A percentile compares a stretch with the other conserved stretches of the same genome.
Evolutionary conservation across 2,329 filamentous ascomycete genomes (phyloP).

Genomic region (Xylaria multiplex): DNA sequence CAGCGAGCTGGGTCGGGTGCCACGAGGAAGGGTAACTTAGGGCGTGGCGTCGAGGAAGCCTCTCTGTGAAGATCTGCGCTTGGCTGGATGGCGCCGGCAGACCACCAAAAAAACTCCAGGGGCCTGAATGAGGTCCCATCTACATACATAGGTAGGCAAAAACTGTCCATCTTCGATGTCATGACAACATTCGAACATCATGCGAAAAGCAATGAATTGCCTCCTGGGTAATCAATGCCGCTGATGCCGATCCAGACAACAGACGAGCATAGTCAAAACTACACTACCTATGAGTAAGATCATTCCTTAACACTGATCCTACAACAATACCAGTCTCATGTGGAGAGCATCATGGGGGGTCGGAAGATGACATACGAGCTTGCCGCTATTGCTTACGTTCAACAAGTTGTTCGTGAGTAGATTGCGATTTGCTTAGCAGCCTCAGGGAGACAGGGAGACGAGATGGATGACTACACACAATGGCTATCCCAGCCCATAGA

Average conservation of each 20-base stretch:
- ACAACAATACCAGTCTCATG: conserved; percentile 9
- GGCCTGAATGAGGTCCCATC: conserved; percentile 4
- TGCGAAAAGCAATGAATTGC: conserved; percentile 30
- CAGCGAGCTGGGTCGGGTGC: conserved; percentile 44
- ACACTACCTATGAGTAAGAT: not conserved
- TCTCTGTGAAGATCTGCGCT: conserved; percentile 28
- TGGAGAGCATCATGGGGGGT: conserved; percentile 16
- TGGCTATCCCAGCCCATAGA: conserved; percentile 29
- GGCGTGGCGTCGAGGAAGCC: conserved; percentile 30
- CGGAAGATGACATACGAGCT: conserved; percentile 13
- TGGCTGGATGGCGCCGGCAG: conserved; percentile 21
- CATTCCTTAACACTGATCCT: conserved; percentile 5
- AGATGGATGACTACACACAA: not conserved
- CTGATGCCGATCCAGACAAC: conserved; percentile 6
- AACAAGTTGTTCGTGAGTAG: not conserved
- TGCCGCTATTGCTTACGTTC: conserved; percentile 9
- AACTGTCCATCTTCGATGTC: conserved; percentile 21
- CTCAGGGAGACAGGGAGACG: not conserved
- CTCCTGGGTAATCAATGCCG: conserved; percentile 22
- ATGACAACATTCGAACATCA: conserved; percentile 10
- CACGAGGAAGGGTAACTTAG: conserved; percentile 38
- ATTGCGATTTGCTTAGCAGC: conserved; percentile 20
- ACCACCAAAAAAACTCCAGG: conserved; percentile 10
- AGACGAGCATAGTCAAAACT: conserved; percentile 12
- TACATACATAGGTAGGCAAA: conserved; percentile 11